Base-by-base conservation (phyloP, 2,329 filamentous ascomycete genomes). In the Penicillium janthinellum region DNA sequence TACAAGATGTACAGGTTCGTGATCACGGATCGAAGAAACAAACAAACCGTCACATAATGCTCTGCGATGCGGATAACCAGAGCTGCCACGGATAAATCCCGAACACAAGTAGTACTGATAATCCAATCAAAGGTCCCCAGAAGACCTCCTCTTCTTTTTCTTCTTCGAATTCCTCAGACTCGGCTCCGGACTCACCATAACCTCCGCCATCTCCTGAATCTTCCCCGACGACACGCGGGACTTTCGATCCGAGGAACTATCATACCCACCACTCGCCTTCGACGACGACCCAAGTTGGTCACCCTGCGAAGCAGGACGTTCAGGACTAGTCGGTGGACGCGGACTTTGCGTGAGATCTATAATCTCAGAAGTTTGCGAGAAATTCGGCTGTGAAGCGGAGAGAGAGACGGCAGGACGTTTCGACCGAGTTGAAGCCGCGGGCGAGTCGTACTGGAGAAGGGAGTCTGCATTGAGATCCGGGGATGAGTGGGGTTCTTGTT, bases 191-290 rank as follows among this genome's bases (percentile, higher is more conserved):
- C 64, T 69, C 17, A 69, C 60, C 17, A 59, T 66, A 14, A 60
- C 61, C 31, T 66, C 68, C n/a, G 66, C 56, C 57, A 68, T 37
- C 4, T 44, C 61, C 55, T 64, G 67, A 25, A 63, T 37, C 25
- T 38, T 58, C 1, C 52, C 57, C 11, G 60, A 57, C 15, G 72
- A 71, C 38, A 64, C 64, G n/a, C 61, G 65, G 25, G 67, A 63
- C 22, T 62, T 67, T 28, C 59, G 59, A 34, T 63, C 50, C 20
- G 63, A 63, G 10, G 64, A 65, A 2, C n/a, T 59, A 51, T 71
- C 42, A 8, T 53, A 35, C 7, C 56, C 42, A 1, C 15, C 41
- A n/a, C 22, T 47, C 2, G 56, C 42, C 3, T 51, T 45, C 3
- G 51, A 41, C 11, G 53, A 48, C 11, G 28, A 31, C 5, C 44